Evolutionary conservation across 2,329 filamentous ascomycete species (phyloP), one percentile per base, ranked within the genome.

Genomic region (Fusarium phyllophilum): DNA sequence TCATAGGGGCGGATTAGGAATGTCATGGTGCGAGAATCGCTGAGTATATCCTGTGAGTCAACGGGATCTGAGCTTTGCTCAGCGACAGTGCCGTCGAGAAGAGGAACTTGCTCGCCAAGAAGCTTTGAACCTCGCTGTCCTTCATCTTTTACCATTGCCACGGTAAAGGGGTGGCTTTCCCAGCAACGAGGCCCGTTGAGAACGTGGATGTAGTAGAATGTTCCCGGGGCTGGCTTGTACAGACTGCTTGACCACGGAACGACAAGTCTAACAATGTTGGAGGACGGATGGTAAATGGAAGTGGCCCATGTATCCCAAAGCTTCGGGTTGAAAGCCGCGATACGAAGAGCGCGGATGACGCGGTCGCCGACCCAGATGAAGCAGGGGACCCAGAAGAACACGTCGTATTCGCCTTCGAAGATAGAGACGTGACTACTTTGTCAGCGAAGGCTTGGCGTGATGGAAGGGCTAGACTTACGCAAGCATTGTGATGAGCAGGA

Each of bases 141-240:
- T 33, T 73, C 58, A 39, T 78, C 73, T 6, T 63, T 46, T 4
- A 81, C 72, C 14, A 78, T 79, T 2, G 84, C 84, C 17, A 87
- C 82, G 0, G 86, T 87, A 58, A 88, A 88, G 0, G 86, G 86
- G 49, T 88, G 86, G 65, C 84, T 86, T 66, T 88, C 85, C 86
- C 86, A 88, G 58, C 82, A 82, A 2, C 79, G 76, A 18, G 78
- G 62, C 29, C 81, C 81, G 54, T 83, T 80, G 9, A 87, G 80
- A 12, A 85, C 78, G 54, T 84, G 83, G 2, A 87, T 70, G 62
- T 85, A 87, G 72, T 85, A 87, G 71, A 82, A 86, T 0, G 84
- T 86, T 1, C 86, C 86, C 0, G 85, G 81, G 0, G 72, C 67
- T 5, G 82, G 81, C 15, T 75, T 78, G 59, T 83, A 85, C 9